Base-by-base conservation (phyloP, 1,284 basidiomycete genomes). In the Hypsizygus ulmarius region DNA sequence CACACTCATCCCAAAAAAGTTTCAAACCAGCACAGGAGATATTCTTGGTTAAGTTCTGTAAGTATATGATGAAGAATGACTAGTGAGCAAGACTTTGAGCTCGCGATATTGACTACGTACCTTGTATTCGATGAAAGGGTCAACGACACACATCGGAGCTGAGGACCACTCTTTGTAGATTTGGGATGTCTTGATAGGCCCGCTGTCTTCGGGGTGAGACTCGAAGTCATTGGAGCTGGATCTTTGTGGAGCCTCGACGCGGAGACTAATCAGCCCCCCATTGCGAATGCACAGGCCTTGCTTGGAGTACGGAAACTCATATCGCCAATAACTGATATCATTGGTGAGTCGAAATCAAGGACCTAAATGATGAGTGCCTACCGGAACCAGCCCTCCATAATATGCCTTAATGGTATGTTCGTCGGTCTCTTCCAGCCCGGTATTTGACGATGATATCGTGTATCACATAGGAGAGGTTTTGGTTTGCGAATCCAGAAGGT, bases 81-180 rank as follows among this genome's bases (percentile, higher is more conserved):
- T 25, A 3, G 7, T 40, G 5, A 49, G 29, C 27, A 35, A 37
- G 14, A 18, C 12, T 36, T 15, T 16, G 3, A n/a, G 18, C 14
- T 30, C 9, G 41, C 10, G 7, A 29, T 19, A 14, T 16, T 15
- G 5, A 32, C 10, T n/a, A 29, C 57, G 37, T 41, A 77, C 78
- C 70, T 76, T 77, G 15, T 55, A 60, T 15, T 53, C 56, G 43
- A 77, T 70, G 59, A 80, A 79, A 1, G 77, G 78, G 59, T 80
- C 78, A 11, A 65, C 58, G 27, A 78, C 69, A 43, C 66, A 64
- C 11, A 75, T 49, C 2, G 57, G 33, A 10, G 60, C 39, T 8
- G 14, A 45, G n/a, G 32, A 3, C 12, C 21, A 25, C 21, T 25
- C 21, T 7, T 25, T 25, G 21, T 25, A 25, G 7, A 25, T 4